A percentile compares a stretch with the other conserved stretches of the same genome.
Evolutionary conservation across 2,329 filamentous ascomycete genomes (phyloP).

Genomic region (Elsinoe fawcettii): DNA sequence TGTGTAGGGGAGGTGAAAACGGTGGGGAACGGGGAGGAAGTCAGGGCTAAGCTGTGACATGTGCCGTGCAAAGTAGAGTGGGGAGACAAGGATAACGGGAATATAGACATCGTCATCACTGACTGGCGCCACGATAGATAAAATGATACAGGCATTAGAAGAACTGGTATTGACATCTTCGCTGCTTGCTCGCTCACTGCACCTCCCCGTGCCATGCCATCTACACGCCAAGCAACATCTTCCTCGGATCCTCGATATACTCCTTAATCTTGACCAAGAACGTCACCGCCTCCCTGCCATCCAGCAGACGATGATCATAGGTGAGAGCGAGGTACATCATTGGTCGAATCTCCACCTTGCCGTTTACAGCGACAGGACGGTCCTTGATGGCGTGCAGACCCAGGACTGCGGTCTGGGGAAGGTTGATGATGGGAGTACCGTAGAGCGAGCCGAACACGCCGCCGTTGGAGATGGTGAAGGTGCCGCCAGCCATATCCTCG

Average conservation of each 20-base stretch:
- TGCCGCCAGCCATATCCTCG: slow-evolving; percentile 97
- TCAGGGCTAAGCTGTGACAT: slow-evolving; percentile 6
- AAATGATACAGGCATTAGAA: neutral
- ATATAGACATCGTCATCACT: slow-evolving; percentile 6
- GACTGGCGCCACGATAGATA: neutral
- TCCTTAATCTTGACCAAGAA: slow-evolving; percentile 97
- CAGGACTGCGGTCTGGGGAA: slow-evolving; percentile 83
- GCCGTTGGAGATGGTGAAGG: slow-evolving; percentile 95
- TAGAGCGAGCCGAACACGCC: slow-evolving; percentile 95
- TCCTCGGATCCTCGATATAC: slow-evolving; percentile 88
- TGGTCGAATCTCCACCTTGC: slow-evolving; percentile 88
- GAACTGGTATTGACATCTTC: slow-evolving; percentile 12
- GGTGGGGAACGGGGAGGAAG: neutral
- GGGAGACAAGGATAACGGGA: neutral
- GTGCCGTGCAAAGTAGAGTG: neutral
- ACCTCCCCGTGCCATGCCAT: neutral
- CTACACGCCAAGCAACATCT: slow-evolving; percentile 63
- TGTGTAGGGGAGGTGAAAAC: neutral
- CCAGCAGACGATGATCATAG: slow-evolving; percentile 92
- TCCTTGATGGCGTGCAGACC: slow-evolving; percentile 97
- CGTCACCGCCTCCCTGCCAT: slow-evolving; percentile 89
- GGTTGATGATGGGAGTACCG: slow-evolving; percentile 97
- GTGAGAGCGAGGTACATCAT: slow-evolving; percentile 99
- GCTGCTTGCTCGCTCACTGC: neutral
- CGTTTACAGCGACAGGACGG: slow-evolving; percentile 78